These are phyloP conservation scores for Fusarium cicatricum DNA, from an alignment of 2,329 filamentous ascomycete genomes.

Conservation along the genomic window DNA sequence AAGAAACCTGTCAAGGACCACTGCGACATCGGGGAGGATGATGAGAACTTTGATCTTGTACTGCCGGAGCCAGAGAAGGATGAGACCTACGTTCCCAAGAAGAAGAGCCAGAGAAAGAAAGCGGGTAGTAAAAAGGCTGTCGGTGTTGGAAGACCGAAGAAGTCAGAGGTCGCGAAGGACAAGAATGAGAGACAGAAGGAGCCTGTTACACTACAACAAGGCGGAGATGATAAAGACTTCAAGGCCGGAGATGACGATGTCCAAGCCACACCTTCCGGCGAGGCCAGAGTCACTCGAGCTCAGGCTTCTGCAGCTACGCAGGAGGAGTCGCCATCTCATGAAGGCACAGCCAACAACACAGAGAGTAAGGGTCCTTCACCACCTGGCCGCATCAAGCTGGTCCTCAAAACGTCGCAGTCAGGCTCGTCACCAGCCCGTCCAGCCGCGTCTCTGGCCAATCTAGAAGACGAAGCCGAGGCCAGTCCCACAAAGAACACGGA, in stretches of 20 bases:
- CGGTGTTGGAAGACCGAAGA: slow-evolving; percentile 7
- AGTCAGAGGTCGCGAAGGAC: background rate
- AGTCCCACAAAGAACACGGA: slow-evolving; percentile 19
- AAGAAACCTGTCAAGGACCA: background rate
- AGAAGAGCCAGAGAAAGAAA: slow-evolving; percentile 6
- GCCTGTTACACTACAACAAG: background rate
- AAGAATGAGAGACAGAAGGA: background rate
- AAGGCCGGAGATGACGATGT: too few relatives aligned
- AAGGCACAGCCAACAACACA: background rate
- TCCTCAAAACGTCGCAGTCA: background rate
- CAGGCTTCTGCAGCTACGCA: background rate
- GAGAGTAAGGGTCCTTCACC: background rate
- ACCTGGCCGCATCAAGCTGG: slow-evolving; percentile 13
- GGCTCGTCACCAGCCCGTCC: background rate
- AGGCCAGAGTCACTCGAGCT: background rate
- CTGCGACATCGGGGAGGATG: background rate
- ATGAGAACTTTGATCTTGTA: background rate
- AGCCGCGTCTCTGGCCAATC: background rate
- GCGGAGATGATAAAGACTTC: background rate
- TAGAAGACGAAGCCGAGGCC: background rate
- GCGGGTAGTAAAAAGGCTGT: slow-evolving; percentile 3
- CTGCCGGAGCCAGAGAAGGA: slow-evolving; percentile 30
- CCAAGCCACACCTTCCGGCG: too few relatives aligned
- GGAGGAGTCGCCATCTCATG: background rate
- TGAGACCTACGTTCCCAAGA: slow-evolving; percentile 22